Evolutionary conservation across 2,329 filamentous ascomycete genomes (phyloP).

Genomic region (Rutstroemia sp.): DNA sequence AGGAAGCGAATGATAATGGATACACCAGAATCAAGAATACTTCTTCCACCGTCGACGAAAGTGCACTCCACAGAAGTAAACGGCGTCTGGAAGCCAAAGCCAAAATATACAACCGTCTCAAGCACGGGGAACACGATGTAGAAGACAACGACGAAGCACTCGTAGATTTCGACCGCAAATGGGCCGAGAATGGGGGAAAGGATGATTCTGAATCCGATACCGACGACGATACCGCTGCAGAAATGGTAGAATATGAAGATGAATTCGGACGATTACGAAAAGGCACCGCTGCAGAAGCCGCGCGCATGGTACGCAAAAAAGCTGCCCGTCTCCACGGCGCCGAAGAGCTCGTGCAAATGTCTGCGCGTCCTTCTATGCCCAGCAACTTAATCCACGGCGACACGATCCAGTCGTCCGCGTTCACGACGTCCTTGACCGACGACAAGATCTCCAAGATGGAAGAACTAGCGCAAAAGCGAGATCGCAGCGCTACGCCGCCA

Average conservation of each 20-base stretch:
- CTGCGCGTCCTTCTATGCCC: constrained; percentile 60
- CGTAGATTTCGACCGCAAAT: constrained; percentile 94
- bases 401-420: constrained; percentile 74
- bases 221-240: constrained; percentile 45
- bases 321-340: constrained; percentile 45
- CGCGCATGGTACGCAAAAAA: constrained; percentile 51
- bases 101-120: constrained; percentile 80
- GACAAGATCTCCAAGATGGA: constrained; percentile 67
- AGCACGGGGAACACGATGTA: constrained; percentile 69
- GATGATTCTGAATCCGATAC: constrained; percentile 11
- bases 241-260: constrained; percentile 80
- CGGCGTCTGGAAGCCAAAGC: constrained; percentile 87
- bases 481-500: constrained; percentile 74
- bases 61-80: constrained; percentile 55
- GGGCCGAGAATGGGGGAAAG: constrained; percentile 58
- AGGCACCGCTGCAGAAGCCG: constrained; percentile 63
- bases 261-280: constrained; percentile 81
- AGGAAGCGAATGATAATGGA: constrained; percentile 37
- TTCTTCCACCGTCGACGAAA: constrained; percentile 41
- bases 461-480: constrained; percentile 67
- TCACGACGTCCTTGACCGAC: constrained; percentile 48
- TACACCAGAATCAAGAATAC: constrained; percentile 53
- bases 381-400: constrained; percentile 75
- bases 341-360: constrained; percentile 60
- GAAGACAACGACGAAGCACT: constrained; percentile 51